Evolutionary conservation across 1,284 basidiomycete genomes (phyloP), one percentile per base, ranked within the genome.

Genomic region (Melampsora larici-populina): DNA sequence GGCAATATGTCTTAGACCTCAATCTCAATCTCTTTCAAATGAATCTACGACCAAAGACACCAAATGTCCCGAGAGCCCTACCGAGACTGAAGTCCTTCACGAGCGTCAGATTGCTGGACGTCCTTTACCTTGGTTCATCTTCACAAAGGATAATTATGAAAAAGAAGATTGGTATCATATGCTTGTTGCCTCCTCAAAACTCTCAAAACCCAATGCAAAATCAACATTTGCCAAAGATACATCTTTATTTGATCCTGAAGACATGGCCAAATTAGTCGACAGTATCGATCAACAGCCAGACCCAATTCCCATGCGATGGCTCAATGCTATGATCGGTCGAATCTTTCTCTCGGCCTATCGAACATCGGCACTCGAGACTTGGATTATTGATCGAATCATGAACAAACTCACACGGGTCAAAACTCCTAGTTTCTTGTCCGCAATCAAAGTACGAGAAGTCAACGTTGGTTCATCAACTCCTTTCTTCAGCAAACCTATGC

Each of bases 231-330:
- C 79, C 0, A 69, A 75, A 33, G 82, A 84, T 70, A 84, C 87
- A 31, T 79, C 81, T 1, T 87, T 96, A 40, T 98, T 94, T 85
- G 86, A 87, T 70, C 86, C 89, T 2, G 84, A 87, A 6, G 93
- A 97, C 84, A 97, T 98, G 93, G 87, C 89, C 66, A 86, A 88
- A 79, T 88, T 99, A 48, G 90, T 97, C 69, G 86, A 90, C 17
- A 92, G 90, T 1, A 87, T 99, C 79, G 95, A 97, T 85, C 90
- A 90, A 79, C 90, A 94, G 81, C 92, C 94, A 2, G 96, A 98
- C 83, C 91, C 94, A 67, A 94, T 97, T 78, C 94, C 94, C 0
- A 92, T 95, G 87, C 90, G 95, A 21, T 99, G 97, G 96, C 87
- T 97, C 71, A 99, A 99, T 82, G 96, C 94, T 0, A 86, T 98